These are phyloP conservation scores for Cystobasidium slooffiae DNA, from an alignment of 1,284 basidiomycete species.

Conservation along the genomic window DNA sequence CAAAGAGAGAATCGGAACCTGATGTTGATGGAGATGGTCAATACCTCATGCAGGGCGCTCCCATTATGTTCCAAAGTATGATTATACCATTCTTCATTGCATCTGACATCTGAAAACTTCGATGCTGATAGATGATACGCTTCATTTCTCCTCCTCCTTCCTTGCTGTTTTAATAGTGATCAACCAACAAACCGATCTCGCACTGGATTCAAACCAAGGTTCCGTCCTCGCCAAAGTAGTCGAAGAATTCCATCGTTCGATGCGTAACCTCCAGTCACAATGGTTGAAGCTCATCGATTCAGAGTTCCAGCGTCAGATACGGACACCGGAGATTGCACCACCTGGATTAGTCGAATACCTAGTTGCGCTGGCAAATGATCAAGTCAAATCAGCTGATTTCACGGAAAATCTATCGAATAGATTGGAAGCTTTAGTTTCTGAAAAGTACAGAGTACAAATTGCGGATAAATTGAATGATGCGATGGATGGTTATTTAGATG, in stretches of 20 bases:
- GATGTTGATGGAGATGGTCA: slow-evolving; percentile 86
- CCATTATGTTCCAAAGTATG: slow-evolving; percentile 86
- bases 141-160: neutral
- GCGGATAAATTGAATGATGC: slow-evolving; percentile 88
- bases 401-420: slow-evolving; percentile 82
- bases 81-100: slow-evolving; percentile 34
- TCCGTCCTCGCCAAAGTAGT: slow-evolving; percentile 89
- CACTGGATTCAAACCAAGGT: slow-evolving; percentile 93
- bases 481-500: slow-evolving; percentile 97
- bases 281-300: slow-evolving; percentile 83
- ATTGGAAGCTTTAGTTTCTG: slow-evolving; percentile 86
- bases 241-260: slow-evolving; percentile 83
- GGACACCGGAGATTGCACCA: slow-evolving; percentile 73
- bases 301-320: slow-evolving; percentile 81
- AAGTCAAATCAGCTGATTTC: slow-evolving; percentile 94
- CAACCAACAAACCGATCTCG: slow-evolving; percentile 94
- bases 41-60: slow-evolving; percentile 88
- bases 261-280: slow-evolving; percentile 84
- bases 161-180: slow-evolving; percentile 65
- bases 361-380: slow-evolving; percentile 98
- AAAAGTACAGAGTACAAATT: slow-evolving; percentile 85
- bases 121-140: neutral
- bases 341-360: slow-evolving; percentile 93
- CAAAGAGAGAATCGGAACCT: slow-evolving; percentile 78
- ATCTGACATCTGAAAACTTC: neutral